These are phyloP conservation scores for Laguncularia racemosa DNA, from an alignment of 345 rosid genomes.

Conservation along the genomic window DNA sequence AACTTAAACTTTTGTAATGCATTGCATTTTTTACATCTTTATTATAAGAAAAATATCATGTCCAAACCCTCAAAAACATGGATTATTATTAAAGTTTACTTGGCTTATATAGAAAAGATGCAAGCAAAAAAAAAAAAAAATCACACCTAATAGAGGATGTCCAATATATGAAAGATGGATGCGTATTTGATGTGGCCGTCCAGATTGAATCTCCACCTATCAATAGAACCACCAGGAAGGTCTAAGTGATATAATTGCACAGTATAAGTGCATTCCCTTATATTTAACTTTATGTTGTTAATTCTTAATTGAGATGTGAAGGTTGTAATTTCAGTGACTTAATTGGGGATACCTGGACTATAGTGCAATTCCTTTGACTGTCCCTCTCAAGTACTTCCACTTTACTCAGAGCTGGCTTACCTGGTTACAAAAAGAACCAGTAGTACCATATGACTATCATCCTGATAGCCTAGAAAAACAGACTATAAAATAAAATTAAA, in stretches of 20 bases:
- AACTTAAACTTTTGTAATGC: no score
- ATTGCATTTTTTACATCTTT: no score
- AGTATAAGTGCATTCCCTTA: background rate
- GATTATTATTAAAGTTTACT: no score
- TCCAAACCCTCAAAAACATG: no score
- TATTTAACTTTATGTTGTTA: no score
- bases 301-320: background rate
- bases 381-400: conserved; percentile 70
- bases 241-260: background rate
- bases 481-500: background rate
- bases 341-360: conserved; percentile 48
- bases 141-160: conserved; percentile 69
- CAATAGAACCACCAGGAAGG: background rate
- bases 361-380: conserved; percentile 30
- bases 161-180: conserved; percentile 87
- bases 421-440: conserved; percentile 19
- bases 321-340: background rate
- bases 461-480: no score
- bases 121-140: background rate
- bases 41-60: no score
- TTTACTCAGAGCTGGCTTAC: conserved; percentile 72
- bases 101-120: background rate
- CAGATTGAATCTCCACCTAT: conserved; percentile 87
- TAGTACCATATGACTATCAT: background rate
- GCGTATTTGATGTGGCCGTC: conserved; percentile 89